Evolutionary conservation across 2,329 filamentous ascomycete species (phyloP).

Genomic region (Plenodomus biglobosus): DNA sequence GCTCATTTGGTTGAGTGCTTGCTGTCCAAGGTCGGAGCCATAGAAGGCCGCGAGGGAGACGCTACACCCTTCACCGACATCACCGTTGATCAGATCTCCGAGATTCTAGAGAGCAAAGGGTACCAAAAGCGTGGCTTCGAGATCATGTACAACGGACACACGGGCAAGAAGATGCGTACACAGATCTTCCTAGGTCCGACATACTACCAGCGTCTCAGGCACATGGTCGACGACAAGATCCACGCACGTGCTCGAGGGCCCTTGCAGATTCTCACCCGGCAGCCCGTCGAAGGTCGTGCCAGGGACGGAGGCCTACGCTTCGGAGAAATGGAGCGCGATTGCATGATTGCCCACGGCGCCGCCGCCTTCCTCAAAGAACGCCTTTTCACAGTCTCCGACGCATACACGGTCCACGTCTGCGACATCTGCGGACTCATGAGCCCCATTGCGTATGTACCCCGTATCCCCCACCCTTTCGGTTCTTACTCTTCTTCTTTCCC

Average conservation of each 20-base stretch:
- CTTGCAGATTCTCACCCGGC: constrained; percentile 93
- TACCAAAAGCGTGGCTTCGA: constrained; percentile 98
- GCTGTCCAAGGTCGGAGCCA: constrained; percentile 89
- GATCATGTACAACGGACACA: constrained; percentile 98
- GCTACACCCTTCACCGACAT: constrained; percentile 98
- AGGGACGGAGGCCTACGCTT: constrained; percentile 97
- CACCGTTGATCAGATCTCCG: constrained; percentile 90
- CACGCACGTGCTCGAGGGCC: constrained; percentile 97
- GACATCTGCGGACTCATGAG: constrained; percentile 99
- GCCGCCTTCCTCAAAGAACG: constrained; percentile 97
- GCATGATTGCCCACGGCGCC: constrained; percentile 99
- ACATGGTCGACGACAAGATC: constrained; percentile 99
- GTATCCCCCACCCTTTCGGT: too few relatives aligned
- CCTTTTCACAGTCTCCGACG: constrained; percentile 95
- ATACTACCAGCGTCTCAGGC: constrained; percentile 96
- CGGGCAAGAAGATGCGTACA: constrained; percentile 85
- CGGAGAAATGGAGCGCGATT: constrained; percentile 99
- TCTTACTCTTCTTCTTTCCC: too few relatives aligned
- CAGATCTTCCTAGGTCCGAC: constrained; percentile 97
- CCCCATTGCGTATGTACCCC: constrained; percentile 83
- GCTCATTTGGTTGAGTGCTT: constrained; percentile 99
- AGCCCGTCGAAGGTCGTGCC: constrained; percentile 97
- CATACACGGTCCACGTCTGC: constrained; percentile 96
- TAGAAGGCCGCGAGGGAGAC: constrained; percentile 94
- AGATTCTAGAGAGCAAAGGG: constrained; percentile 80